Conservation (phyloP, 164 flowering plant genomes). For the Umbilicus rupestris region DNA sequence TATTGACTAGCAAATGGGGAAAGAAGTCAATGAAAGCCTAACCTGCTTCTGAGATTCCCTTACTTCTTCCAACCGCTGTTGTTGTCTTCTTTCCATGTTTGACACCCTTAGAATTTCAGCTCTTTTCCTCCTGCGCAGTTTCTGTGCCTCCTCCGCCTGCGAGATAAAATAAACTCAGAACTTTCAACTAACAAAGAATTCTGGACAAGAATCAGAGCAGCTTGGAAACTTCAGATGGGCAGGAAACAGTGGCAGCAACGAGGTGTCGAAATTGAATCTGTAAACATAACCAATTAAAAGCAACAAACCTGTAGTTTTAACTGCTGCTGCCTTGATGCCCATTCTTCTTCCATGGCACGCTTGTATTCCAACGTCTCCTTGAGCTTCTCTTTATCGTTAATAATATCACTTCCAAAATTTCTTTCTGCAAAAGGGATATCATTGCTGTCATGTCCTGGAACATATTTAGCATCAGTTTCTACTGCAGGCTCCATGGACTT, state of each 20-base stretch:
- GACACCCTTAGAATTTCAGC: slow-evolving; percentile 59
- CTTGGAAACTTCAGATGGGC: neutral
- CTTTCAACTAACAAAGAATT: neutral
- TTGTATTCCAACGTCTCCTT: slow-evolving; percentile 82
- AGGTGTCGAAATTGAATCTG: neutral
- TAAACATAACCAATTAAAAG: neutral
- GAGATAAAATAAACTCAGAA: neutral
- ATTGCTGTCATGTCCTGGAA: neutral
- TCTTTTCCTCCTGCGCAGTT: slow-evolving; percentile 49
- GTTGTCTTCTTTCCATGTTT: slow-evolving; percentile 80
- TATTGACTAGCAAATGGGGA: neutral
- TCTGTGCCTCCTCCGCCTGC: slow-evolving; percentile 84
- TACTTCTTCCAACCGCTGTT: slow-evolving; percentile 74
- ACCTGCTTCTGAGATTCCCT: slow-evolving; percentile 78
- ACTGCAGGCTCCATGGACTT: neutral
- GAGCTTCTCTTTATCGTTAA: slow-evolving; percentile 53
- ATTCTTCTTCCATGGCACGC: slow-evolving; percentile 66
- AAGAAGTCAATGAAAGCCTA: neutral
- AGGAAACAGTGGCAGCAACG: neutral
- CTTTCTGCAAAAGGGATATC: slow-evolving; percentile 9
- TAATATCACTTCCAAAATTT: slow-evolving; percentile 14
- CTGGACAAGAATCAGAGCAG: neutral
- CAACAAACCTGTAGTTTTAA: slow-evolving; percentile 58
- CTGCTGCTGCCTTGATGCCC: slow-evolving; percentile 62
- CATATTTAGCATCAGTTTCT: neutral